phyloP scores from a whole-genome alignment of 2,329 filamentous ascomycete species.

The Talaromyces piceae region DNA sequence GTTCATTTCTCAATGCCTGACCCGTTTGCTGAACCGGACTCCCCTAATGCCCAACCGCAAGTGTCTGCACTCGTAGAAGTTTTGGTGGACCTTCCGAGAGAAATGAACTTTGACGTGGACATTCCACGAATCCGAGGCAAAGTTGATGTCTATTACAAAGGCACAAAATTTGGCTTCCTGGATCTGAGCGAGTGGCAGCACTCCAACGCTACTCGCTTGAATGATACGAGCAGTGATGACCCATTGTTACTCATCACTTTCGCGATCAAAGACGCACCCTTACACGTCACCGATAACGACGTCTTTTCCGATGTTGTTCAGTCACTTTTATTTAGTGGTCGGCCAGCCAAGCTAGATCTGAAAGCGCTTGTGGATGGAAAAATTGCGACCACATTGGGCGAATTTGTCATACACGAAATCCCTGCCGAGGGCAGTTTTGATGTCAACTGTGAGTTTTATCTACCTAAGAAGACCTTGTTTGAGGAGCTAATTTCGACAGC shows the following conservation, averaged over 20 bases:
- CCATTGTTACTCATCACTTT: conserved; percentile 67
- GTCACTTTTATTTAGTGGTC: conserved; percentile 65
- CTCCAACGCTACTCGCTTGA: conserved; percentile 68
- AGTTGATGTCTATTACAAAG: conserved; percentile 73
- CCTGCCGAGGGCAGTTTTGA: conserved; percentile 77
- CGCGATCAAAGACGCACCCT: conserved; percentile 66
- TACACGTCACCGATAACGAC: conserved; percentile 72
- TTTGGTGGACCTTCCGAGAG: conserved; percentile 67
- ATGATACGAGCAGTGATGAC: conserved; percentile 48
- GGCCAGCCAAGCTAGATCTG: conserved; percentile 64
- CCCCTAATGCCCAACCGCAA: conserved; percentile 64
- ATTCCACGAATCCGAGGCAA: conserved; percentile 69
- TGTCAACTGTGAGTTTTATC: conserved; percentile 81
- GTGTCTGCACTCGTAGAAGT: conserved; percentile 80
- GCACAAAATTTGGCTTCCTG: conserved; percentile 70
- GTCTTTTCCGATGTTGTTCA: conserved; percentile 77
- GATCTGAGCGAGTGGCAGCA: conserved; percentile 75
- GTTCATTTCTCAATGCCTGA: conserved; percentile 82
- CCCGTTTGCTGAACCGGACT: conserved; percentile 66
- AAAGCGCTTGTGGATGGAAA: conserved; percentile 75
- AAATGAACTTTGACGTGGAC: conserved; percentile 78
- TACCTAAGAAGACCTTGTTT: conserved; percentile 12
- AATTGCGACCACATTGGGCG: conserved; percentile 72
- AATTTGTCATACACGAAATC: conserved; percentile 72
- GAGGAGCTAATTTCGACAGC: conserved; percentile 37